phyloP scores from a whole-genome alignment of 2,329 filamentous ascomycete genomes.

The Drechslera avenae region DNA sequence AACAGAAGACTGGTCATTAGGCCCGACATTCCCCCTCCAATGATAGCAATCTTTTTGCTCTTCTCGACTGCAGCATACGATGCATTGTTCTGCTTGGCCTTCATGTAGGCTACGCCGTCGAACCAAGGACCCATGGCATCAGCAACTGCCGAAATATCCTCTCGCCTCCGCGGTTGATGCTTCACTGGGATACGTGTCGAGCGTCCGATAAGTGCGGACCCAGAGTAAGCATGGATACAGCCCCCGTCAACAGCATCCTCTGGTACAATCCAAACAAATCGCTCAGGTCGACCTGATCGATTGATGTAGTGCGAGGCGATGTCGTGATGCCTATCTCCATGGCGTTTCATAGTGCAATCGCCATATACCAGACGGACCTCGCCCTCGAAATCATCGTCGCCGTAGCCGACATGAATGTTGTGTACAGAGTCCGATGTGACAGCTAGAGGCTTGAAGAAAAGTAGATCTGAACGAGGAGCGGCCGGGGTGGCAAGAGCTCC shows the following conservation, averaged over 20 bases:
- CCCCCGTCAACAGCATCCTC: constrained; percentile 46
- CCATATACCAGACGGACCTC: constrained; percentile 54
- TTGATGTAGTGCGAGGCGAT: constrained; percentile 47
- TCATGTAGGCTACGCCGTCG: constrained; percentile 65
- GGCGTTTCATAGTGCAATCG: constrained; percentile 47
- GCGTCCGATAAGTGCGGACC: constrained; percentile 48
- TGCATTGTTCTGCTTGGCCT: constrained; percentile 59
- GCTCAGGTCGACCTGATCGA: constrained; percentile 48
- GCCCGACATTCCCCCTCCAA: constrained; percentile 69
- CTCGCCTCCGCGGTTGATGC: constrained; percentile 44
- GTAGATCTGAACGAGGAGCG: constrained; percentile 26
- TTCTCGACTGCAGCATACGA: constrained; percentile 62
- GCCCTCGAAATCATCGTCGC: constrained; percentile 49
- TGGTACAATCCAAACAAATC: constrained; percentile 57
- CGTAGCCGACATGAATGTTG: constrained; percentile 56
- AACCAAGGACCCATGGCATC: constrained; percentile 68
- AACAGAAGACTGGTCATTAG: constrained; percentile 61
- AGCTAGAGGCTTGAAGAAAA: constrained; percentile 41
- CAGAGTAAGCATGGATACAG: constrained; percentile 55
- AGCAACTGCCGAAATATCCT: constrained; percentile 55
- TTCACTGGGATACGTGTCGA: constrained; percentile 49
- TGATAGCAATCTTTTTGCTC: constrained; percentile 64
- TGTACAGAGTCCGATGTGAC: constrained; percentile 53
- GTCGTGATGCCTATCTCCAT: constrained; percentile 51
- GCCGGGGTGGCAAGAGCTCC: constrained; percentile 26